phyloP scores from a whole-genome alignment of 345 rosid genomes.

The Populus alba region DNA sequence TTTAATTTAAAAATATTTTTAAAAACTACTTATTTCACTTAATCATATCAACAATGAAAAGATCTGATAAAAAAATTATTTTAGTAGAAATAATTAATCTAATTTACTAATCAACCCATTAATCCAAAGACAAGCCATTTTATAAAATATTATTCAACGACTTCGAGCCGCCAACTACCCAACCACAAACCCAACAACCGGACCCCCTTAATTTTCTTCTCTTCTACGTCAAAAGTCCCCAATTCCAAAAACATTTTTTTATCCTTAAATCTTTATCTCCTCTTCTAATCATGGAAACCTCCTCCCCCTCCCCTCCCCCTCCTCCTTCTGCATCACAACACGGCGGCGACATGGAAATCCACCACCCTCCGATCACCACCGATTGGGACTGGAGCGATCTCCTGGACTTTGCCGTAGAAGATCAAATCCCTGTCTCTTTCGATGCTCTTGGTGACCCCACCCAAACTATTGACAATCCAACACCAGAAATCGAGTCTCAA shows the following conservation, averaged over 20 bases:
- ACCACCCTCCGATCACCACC: conserved; percentile 37
- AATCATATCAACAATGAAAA: too few species aligned
- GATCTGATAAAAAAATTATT: too few species aligned
- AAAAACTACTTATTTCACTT: too few species aligned
- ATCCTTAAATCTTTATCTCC: neutral
- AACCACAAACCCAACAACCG: neutral
- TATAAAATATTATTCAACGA: neutral
- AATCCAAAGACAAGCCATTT: too few species aligned
- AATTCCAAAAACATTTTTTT: neutral
- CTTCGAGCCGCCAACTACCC: neutral
- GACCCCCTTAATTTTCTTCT: neutral
- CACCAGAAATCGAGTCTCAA: neutral
- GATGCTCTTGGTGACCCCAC: conserved; percentile 31
- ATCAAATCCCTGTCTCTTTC: conserved; percentile 44
- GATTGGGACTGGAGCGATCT: conserved; percentile 86
- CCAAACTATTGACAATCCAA: neutral
- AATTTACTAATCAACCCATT: too few species aligned
- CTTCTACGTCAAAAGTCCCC: neutral
- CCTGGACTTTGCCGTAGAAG: conserved; percentile 71
- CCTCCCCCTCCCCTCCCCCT: neutral
- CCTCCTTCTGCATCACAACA: neutral
- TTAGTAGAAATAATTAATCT: too few species aligned
- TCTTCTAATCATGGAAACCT: conserved; percentile 13
- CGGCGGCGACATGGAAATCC: conserved; percentile 23
- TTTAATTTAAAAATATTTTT: too few species aligned